Percentiles rank a stretch among this genome's conserved stretches.
phyloP scores from a whole-genome alignment of 139 green algal species.

The Coelastrella sp. region DNA sequence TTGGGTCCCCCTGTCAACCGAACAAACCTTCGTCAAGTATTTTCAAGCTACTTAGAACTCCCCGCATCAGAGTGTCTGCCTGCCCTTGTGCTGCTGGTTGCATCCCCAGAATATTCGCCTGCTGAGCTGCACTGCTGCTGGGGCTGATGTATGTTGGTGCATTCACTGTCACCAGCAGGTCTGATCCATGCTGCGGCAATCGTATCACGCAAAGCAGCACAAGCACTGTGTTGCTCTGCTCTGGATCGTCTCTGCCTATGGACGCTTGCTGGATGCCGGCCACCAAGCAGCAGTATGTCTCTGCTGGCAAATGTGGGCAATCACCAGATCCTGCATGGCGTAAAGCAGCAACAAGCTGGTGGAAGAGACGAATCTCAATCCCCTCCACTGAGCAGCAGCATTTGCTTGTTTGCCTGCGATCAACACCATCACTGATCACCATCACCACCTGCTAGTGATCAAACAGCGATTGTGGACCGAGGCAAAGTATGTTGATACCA shows the following conservation, averaged over 20 bases:
- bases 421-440: no score
- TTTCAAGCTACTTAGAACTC: slow-evolving; percentile 57
- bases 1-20: slow-evolving; percentile 26
- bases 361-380: no score
- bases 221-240: slow-evolving; percentile 51
- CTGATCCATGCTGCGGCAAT: slow-evolving; percentile 61
- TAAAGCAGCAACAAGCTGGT: no score
- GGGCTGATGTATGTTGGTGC: slow-evolving; percentile 66
- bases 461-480: no score
- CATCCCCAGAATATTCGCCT: slow-evolving; percentile 52
- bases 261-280: slow-evolving; percentile 58
- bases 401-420: background rate
- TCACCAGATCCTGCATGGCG: background rate
- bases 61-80: slow-evolving; percentile 52
- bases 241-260: slow-evolving; percentile 46
- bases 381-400: no score
- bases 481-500: no score
- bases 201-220: slow-evolving; percentile 64
- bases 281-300: slow-evolving; percentile 29
- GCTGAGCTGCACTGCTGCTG: slow-evolving; percentile 60
- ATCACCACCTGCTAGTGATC: no score
- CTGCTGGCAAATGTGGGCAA: slow-evolving; percentile 46
- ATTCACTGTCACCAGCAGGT: slow-evolving; percentile 75
- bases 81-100: slow-evolving; percentile 46
- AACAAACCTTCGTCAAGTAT: slow-evolving; percentile 73